A percentile compares a stretch with the other conserved stretches of the same genome.
phyloP scores from a whole-genome alignment of 1,139 yeast genomes.

The Wickerhamiella infanticola region DNA sequence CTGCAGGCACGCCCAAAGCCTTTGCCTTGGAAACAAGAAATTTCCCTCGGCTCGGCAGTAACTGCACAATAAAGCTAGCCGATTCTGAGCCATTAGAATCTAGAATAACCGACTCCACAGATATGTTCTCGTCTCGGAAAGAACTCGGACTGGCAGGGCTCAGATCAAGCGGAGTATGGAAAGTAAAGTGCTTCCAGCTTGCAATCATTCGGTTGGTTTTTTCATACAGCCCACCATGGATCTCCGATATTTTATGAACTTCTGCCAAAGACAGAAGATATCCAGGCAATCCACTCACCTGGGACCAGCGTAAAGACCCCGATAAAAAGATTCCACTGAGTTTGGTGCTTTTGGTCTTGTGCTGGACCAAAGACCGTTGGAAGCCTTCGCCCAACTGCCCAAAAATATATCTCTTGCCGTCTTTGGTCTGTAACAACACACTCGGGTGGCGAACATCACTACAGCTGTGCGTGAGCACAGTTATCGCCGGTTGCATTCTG shows the following conservation, averaged over 20 bases:
- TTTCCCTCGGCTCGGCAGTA: constrained; percentile 61
- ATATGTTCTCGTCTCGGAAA: constrained; percentile 37
- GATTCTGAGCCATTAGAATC: constrained; percentile 1
- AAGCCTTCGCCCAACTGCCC: constrained; percentile 81
- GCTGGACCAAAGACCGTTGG: constrained; percentile 47
- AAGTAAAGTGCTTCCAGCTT: constrained; percentile 86
- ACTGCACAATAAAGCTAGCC: constrained; percentile 48
- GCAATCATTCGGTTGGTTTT: constrained; percentile 37
- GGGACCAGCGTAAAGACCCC: constrained; percentile 58
- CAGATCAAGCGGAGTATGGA: constrained; percentile 56
- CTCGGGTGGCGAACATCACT: constrained; percentile 34
- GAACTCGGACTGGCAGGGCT: constrained; percentile 27
- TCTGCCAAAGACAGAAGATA: constrained; percentile 72
- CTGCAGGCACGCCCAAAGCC: constrained; percentile 54
- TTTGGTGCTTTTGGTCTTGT: constrained; percentile 26
- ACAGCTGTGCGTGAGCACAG: constrained; percentile 13
- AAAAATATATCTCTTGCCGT: constrained; percentile 48
- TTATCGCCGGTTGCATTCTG: constrained; percentile 10
- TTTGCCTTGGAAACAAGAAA: constrained; percentile 54
- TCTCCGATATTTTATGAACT: constrained; percentile 36
- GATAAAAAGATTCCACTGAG: constrained; percentile 56
- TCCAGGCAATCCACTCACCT: constrained; percentile 84
- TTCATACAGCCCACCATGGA: constrained; percentile 30
- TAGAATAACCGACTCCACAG: constrained; percentile 35
- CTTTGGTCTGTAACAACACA: constrained; percentile 34